Evolutionary conservation across 495 filamentous ascomycete species (phyloP), one percentile per base, ranked within the genome.

Genomic region (Daldinia bambusicola): DNA sequence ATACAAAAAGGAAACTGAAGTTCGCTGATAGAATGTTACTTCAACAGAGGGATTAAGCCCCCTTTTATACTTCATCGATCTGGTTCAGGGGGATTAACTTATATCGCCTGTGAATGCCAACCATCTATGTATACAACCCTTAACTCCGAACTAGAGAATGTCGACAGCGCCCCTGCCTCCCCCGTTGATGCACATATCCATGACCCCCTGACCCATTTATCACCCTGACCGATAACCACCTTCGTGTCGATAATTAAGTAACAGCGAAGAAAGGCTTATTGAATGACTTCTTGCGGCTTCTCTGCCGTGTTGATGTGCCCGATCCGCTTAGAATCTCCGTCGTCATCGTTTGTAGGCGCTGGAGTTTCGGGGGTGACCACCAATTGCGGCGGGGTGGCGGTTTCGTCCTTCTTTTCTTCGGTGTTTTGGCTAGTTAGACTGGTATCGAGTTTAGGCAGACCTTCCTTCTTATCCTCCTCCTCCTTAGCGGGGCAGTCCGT

Each of bases 341-440:
- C 62, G 56, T 63, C 73, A 14, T 72, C 70, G 2, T 71, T 69
- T 12, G 57, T 41, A 7, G 67, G 60, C 12, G 55, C 73, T 4
- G 81, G 81, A 6, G 82, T 82, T 13, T 80, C 80, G 18, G 82
- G 80, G 0, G 81, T 84, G 13, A 84, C 52, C 32, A 77, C 77
- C 2, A 84, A 71, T 16, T 78, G 71, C 0, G 82, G 81, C 0
- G 78, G 74, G 2, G 69, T 56, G 14, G 55, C 38, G n/a, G 22
- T 32, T 12, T 59, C 45, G 55, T 36, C 67, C 3, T 34, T 37
- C 50, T 55, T 53, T n/a, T 48, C 61, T 58, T 38, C 57, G 6
- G 48, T 41, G 12, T n/a, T 34, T n/a, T 66, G 66, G 53, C 22
- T 48, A 7, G 63, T 59, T 45, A 58, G 48, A 22, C n/a, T 36